Base-by-base conservation (phyloP, 441 rosid genomes). In the Adansonia madagascariensis region DNA sequence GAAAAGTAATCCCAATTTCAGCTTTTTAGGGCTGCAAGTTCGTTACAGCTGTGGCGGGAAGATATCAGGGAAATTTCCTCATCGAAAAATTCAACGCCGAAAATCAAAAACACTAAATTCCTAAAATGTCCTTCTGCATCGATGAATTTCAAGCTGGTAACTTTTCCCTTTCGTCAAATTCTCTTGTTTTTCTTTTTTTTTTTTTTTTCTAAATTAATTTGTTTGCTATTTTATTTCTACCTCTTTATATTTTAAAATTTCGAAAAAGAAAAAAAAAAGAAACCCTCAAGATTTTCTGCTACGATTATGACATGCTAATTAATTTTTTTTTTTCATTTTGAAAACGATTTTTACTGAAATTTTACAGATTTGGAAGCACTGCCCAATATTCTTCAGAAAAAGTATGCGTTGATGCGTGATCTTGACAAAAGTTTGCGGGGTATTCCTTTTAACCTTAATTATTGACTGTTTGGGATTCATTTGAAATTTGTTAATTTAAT, bases 361-460 rank as follows among this genome's bases (percentile, higher is more conserved):
- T 77, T 3, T 65, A 62, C 89, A 92, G 98, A 90, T 85, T 85
- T 96, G 74, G 97, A 94, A 74, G 87, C 97, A 0, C 71, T 94
- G 73, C 97, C 99, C 5, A 83, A 88, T 84, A 89, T 89, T 72
- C 85, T 96, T 77, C 98, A 94, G 82, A 96, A 92, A 89, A 96
- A 96, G 79, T 96, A 92, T 77, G 83, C 94, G 2, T 84, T 96
- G 80, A 78, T 96, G 63, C 95, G 91, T 65, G 97, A 94, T 80
- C 94, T 96, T 50, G 99, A 96, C 77, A 88, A 86, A 80, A 96
- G 99, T 75, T 88, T 96, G 84, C 97, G 91, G 84, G 99, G 99
- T 94, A 85, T 70, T 24, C 39, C 46, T 44, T 17, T n/a, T 3
- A 52, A 27, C 46, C 27, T 14, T 56, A 27, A 3, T 3, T 1